Base-by-base conservation (phyloP, 2,329 filamentous ascomycete genomes). In the Fusarium bactridioides region DNA sequence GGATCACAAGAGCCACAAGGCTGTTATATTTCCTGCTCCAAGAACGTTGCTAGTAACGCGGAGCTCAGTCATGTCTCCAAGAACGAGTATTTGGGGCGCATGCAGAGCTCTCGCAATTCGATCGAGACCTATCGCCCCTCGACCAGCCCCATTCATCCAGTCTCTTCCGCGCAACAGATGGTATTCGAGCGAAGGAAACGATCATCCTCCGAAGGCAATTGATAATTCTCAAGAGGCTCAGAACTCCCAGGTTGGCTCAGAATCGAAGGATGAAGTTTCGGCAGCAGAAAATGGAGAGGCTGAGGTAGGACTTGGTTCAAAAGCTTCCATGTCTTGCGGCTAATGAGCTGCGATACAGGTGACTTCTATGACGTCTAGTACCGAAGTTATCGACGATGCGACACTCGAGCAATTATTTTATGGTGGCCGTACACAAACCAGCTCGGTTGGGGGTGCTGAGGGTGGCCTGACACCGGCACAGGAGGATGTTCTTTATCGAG, bases 401-500 rank as follows among this genome's bases (percentile, higher is more conserved):
- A 76, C 78, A 16, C 77, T 83, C 31, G 81, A 82, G 58, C 74
- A 82, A 57, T 74, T 83, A 25, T 74, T 83, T 37, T 83, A 79
- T 54, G 81, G 82, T 47, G 80, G 82, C 10, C 79, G 80, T 37
- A 72, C 73, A 21, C 73, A 74, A 13, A 77, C 76, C 31, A 81
- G 78, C 56, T 63, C 76, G 19, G 51, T 66, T 7, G 74, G 81
- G 29, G 80, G 79, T 29, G 82, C 79, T 13, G 74, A 82, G 29
- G 80, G 79, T 29, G 82, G 79, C 12, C 74, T 85, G 72, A 84
- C 82, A 55, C 73, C 78, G 21, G 84, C 82, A 13, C 85, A 87
- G 76, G 82, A 84, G 66, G 79, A 83, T 45, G 80, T 83, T 10
- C 78, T 87, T 21, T 85, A 83, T 72, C 78, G 79, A 21, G 80